A percentile compares a stretch with the other conserved stretches of the same genome.
Evolutionary conservation across 805 yeast genomes (phyloP).

Genomic region (Saccharomycopsis schoenii): DNA sequence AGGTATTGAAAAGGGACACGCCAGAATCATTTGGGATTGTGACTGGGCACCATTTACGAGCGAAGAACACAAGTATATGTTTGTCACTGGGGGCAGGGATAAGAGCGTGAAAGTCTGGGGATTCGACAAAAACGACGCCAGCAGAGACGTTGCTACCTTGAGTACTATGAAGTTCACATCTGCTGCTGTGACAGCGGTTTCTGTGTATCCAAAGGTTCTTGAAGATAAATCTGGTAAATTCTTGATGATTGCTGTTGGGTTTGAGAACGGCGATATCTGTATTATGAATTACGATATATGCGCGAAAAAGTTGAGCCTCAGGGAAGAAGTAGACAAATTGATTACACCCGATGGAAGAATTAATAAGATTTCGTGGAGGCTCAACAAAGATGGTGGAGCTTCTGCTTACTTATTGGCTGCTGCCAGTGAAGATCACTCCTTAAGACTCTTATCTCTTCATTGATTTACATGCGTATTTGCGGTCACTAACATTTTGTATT

Average conservation of each 20-base stretch:
- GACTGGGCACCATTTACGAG: slow-evolving; percentile 61
- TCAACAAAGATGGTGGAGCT: slow-evolving; percentile 10
- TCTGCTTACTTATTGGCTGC: slow-evolving; percentile 38
- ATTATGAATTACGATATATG: slow-evolving; percentile 31
- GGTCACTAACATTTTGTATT: no score
- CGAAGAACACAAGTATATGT: slow-evolving; percentile 27
- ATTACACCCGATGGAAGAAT: slow-evolving; percentile 55
- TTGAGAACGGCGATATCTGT: slow-evolving; percentile 55
- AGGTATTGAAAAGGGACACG: slow-evolving; percentile 64
- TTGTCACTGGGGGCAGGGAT: slow-evolving; percentile 84
- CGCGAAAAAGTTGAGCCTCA: slow-evolving; percentile 22
- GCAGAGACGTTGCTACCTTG: background rate
- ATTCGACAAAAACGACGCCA: slow-evolving; percentile 20
- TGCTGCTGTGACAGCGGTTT: slow-evolving; percentile 57
- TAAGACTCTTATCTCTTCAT: slow-evolving; percentile 14
- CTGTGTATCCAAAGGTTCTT: slow-evolving; percentile 29
- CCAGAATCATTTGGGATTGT: slow-evolving; percentile 92
- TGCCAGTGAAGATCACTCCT: slow-evolving; percentile 57
- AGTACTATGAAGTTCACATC: slow-evolving; percentile 33
- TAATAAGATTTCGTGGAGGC: slow-evolving; percentile 50
- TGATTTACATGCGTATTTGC: background rate
- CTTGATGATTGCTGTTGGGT: slow-evolving; percentile 49
- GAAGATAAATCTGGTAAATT: slow-evolving; percentile 23
- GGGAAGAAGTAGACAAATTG: slow-evolving; percentile 28
- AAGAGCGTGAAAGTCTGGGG: slow-evolving; percentile 69